Evolutionary conservation across 768 basidiomycete species (phyloP), one percentile per base, ranked within the genome.

Genomic region (Rhodotorula diobovata): DNA sequence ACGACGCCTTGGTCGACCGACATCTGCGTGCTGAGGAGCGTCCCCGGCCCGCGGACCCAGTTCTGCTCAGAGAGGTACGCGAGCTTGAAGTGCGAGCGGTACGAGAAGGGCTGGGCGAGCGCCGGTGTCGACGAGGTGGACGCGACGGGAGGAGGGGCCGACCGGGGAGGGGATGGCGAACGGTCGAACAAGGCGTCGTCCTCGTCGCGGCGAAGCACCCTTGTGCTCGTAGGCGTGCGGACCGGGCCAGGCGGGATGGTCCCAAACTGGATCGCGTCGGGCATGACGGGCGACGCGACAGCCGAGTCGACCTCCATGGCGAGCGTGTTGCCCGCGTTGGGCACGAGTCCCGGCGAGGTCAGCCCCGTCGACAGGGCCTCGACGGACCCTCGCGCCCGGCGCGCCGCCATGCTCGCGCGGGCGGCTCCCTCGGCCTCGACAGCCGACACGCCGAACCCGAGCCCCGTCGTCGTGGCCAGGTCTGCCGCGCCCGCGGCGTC

Each of bases 11-110:
- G 82, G 67, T 85, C 86, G 76, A 81, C 79, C 45, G 80, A 79
- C 66, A 80, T 81, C 77, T 91, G 90, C 1, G 86, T 83, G 9
- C 86, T 86, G 16, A 94, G 83, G 8, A 92, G 79, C 15, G 83
- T 83, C 4, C 91, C 91, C 18, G 78, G 78, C 4, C 89, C 89
- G 45, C 84, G 83, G 23, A 89, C 85, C 90, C 93, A 93, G 75
- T 90, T 89, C 50, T 86, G 85, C 80, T 89, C 91, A 41, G 88
- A 89, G 23, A 85, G 82, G 77, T 89, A 91, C 18, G 88, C 87
- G 35, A 83, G 79, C 78, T 87, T 88, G 82, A 92, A 95, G 78
- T 89, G 85, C 65, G 82, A 81, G 68, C 86, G 85, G 81, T 88
- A 91, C 1, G 87, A 88, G 72, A 86, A 85, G n/a, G 51, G 51